Evolutionary conservation across 192 early-diverging fungal species (phyloP).

Genomic region (Dissophora ornata): DNA sequence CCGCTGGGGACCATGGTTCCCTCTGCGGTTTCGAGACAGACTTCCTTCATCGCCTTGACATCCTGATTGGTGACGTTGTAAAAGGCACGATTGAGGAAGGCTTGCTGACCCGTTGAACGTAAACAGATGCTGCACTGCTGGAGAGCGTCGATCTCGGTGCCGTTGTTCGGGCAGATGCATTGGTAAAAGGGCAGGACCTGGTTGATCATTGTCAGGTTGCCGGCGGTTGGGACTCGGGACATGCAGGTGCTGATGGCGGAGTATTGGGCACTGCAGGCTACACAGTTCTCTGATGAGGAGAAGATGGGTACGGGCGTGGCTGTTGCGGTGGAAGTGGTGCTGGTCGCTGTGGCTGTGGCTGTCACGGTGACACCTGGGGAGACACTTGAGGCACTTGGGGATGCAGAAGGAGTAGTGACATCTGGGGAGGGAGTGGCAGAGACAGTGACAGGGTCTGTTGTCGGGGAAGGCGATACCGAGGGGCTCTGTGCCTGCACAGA

Average conservation of each 20-base stretch:
- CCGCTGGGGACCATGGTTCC: slow-evolving; percentile 23
- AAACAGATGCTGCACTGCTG: slow-evolving; percentile 40
- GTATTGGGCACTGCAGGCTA: slow-evolving; percentile 17
- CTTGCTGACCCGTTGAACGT: slow-evolving; percentile 27
- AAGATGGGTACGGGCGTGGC: slow-evolving; percentile 27
- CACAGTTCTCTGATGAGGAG: slow-evolving; percentile 20
- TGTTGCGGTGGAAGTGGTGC: slow-evolving; percentile 1
- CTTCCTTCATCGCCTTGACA: slow-evolving; percentile 25
- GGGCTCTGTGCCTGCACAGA: slow-evolving; percentile 17
- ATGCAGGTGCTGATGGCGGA: slow-evolving; percentile 10
- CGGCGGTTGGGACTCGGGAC: slow-evolving; percentile 11
- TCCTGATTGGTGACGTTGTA: slow-evolving; percentile 40
- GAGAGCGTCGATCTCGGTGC: slow-evolving; percentile 5
- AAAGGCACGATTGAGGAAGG: slow-evolving; percentile 10
- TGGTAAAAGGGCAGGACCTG: slow-evolving; percentile 44
- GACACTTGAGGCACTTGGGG: not conserved
- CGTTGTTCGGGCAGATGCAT: slow-evolving; percentile 30
- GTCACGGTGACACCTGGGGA: not conserved
- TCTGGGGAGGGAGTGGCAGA: slow-evolving; percentile 1
- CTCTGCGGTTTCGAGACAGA: slow-evolving; percentile 21
- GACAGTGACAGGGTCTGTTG: not conserved
- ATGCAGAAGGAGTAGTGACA: not conserved
- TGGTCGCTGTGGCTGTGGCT: not conserved
- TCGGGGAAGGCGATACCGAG: not conserved
- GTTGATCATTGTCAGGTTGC: slow-evolving; percentile 36